phyloP scores from a whole-genome alignment of 2,329 filamentous ascomycete genomes.

The Talaromyces rugulosus region DNA sequence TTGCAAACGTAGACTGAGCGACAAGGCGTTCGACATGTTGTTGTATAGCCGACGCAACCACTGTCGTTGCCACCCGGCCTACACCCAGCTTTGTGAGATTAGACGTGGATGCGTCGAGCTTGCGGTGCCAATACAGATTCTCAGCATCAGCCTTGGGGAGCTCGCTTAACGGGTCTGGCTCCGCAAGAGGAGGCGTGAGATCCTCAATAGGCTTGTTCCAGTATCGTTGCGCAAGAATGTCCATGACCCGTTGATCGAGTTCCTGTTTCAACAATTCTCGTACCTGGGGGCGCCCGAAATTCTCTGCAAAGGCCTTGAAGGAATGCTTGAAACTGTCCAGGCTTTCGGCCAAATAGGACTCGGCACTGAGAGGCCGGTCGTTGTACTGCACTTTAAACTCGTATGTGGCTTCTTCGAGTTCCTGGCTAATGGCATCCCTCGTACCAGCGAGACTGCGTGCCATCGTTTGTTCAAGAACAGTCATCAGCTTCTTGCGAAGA shows the following conservation, averaged over 20 bases:
- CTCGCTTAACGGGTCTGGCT: slow-evolving; percentile 69
- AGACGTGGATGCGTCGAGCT: slow-evolving; percentile 87
- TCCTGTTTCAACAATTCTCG: slow-evolving; percentile 85
- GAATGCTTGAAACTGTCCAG: slow-evolving; percentile 96
- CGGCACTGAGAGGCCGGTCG: slow-evolving; percentile 86
- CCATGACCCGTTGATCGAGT: slow-evolving; percentile 89
- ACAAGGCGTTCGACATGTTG: slow-evolving; percentile 76
- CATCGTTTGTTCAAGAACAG: slow-evolving; percentile 96
- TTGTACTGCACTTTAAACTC: slow-evolving; percentile 99
- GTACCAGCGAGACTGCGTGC: slow-evolving; percentile 84
- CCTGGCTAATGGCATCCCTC: slow-evolving; percentile 86
- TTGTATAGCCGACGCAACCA: slow-evolving; percentile 84
- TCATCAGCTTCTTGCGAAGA: slow-evolving; percentile 92
- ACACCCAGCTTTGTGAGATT: slow-evolving; percentile 91
- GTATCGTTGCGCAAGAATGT: slow-evolving; percentile 86
- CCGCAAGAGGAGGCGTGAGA: slow-evolving; percentile 61
- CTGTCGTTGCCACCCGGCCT: slow-evolving; percentile 84
- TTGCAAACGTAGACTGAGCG: slow-evolving; percentile 74
- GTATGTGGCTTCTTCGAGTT: slow-evolving; percentile 93
- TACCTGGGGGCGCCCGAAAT: slow-evolving; percentile 85
- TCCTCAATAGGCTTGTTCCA: slow-evolving; percentile 96
- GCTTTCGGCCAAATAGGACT: slow-evolving; percentile 93
- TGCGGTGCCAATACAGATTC: slow-evolving; percentile 86
- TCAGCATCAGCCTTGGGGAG: slow-evolving; percentile 82
- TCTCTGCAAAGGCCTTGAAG: slow-evolving; percentile 88